These are phyloP conservation scores for Tilletia walkeri DNA, from an alignment of 1,284 basidiomycete species.

Conservation along the genomic window DNA sequence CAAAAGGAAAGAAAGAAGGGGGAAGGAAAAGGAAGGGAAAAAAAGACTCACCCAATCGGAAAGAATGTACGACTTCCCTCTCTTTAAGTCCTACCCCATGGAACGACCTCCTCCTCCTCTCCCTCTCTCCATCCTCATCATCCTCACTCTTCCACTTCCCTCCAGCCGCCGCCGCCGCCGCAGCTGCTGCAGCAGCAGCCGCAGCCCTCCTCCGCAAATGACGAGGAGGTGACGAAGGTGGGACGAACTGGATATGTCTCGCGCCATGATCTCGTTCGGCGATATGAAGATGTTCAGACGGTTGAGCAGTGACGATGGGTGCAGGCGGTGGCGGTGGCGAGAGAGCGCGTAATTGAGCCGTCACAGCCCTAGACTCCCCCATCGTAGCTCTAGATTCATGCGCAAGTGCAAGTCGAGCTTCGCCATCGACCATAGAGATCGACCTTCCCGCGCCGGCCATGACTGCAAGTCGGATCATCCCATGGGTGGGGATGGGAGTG, in stretches of 20 bases:
- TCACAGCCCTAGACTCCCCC: too few species aligned
- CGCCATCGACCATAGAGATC: too few species aligned
- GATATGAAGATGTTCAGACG: too few species aligned
- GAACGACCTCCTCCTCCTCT: background rate
- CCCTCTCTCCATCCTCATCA: background rate
- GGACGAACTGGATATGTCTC: constrained; percentile 1
- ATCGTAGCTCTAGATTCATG: too few species aligned
- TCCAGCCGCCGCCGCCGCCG: background rate
- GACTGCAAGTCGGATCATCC: too few species aligned
- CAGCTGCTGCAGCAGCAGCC: background rate
- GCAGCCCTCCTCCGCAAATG: background rate
- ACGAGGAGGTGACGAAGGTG: background rate
- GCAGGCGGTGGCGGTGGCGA: background rate
- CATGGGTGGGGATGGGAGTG: too few species aligned
- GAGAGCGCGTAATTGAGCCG: too few species aligned
- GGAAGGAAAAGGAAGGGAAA: background rate
- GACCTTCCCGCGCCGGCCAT: too few species aligned
- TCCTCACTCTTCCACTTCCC: background rate
- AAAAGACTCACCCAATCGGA: background rate
- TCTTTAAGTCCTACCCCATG: background rate
- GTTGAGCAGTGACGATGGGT: too few species aligned
- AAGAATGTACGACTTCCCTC: background rate
- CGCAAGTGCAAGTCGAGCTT: too few species aligned
- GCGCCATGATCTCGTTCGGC: background rate
- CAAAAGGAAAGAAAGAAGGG: background rate